Base-by-base conservation (phyloP, 2,329 filamentous ascomycete genomes). In the Knoxdaviesia proteae region DNA sequence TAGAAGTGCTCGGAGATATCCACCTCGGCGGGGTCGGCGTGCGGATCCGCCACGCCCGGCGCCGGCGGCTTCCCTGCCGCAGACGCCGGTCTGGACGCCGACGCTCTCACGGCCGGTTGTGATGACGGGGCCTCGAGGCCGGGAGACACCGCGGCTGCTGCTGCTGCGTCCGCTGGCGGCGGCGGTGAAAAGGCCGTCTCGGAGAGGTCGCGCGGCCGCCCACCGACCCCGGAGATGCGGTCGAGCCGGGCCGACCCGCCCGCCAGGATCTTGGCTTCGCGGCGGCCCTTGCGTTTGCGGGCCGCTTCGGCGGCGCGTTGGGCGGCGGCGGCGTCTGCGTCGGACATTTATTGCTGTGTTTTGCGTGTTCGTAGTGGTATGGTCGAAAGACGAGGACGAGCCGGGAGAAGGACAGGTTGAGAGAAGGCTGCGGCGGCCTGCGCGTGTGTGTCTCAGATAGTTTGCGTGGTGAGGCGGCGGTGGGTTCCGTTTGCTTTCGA, bases 1-100 rank as follows among this genome's bases (percentile, higher is more conserved):
- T 80, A 81, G 58, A 69, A 77, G 59, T 82, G 79, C 48, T 78
- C 61, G n/a, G 79, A 82, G 50, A 88, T 84, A 56, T 87, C 81
- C 48, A 84, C 69, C 57, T 86, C 82, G 5, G 77, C 80, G 5
- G 81, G 81, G 51, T 83, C 78, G 44, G 67, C 73, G 32, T 57
- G 54, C 29, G 56, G 48, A 32, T 53, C 42, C 6, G 54, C 20
- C 20, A 20, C 20, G 20, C 20, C 3, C 20, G 20, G 20, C 20
- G 20, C 20, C 20, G 20, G 20, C 20, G 20, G 20, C 20, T 20
- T 20, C 20, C 20, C 20, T 2, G 20, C 20, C 20, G 20, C 20
- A 20, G 20, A 2, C 20, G 20, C 20, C 20, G 20, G 2, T 20
- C 20, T 20, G 20, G 20, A 3, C 20, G 20, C 20, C 20, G 20